Evolutionary conservation across 2,329 filamentous ascomycete genomes (phyloP).

Genomic region (Colletotrichum eremochloae): DNA sequence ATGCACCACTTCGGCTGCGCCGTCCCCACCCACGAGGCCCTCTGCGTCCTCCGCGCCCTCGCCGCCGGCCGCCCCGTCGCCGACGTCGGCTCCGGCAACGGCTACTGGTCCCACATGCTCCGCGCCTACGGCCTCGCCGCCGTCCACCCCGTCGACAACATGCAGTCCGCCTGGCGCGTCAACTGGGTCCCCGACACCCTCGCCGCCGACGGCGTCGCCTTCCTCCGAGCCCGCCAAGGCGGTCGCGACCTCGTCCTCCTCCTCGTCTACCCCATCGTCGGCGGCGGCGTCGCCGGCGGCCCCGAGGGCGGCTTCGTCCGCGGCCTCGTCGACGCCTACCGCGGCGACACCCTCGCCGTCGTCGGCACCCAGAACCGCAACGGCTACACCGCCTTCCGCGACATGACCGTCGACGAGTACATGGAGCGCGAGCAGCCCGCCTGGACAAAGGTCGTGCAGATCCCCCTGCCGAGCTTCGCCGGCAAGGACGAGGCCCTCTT

Average conservation of each 20-base stretch:
- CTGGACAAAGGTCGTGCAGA: constrained; percentile 73
- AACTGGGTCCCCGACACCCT: constrained; percentile 78
- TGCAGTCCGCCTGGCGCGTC: constrained; percentile 75
- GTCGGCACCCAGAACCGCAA: constrained; percentile 82
- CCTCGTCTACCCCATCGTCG: constrained; percentile 80
- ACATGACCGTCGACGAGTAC: constrained; percentile 75
- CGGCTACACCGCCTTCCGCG: constrained; percentile 78
- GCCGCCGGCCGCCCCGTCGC: constrained; percentile 67
- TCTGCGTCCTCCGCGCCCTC: constrained; percentile 71
- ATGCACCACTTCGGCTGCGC: constrained; percentile 86
- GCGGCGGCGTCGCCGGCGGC: constrained; percentile 71
- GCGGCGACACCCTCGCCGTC: constrained; percentile 75
- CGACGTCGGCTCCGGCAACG: constrained; percentile 79
- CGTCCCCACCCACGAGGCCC: constrained; percentile 75
- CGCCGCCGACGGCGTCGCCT: constrained; percentile 71
- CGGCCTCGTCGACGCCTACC: constrained; percentile 70
- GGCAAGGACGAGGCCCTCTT: constrained; percentile 83
- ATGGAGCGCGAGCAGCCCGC: constrained; percentile 68
- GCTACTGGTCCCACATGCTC: constrained; percentile 82
- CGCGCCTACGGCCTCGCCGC: constrained; percentile 66
- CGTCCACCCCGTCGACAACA: constrained; percentile 75
- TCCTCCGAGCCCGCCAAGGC: constrained; percentile 63
- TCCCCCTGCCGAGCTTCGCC: constrained; percentile 80
- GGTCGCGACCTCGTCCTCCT: constrained; percentile 72
- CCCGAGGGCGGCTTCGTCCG: constrained; percentile 75